Evolutionary conservation across 768 basidiomycete species (phyloP), one percentile per base, ranked within the genome.

Genomic region (Lentinula aciculospora): DNA sequence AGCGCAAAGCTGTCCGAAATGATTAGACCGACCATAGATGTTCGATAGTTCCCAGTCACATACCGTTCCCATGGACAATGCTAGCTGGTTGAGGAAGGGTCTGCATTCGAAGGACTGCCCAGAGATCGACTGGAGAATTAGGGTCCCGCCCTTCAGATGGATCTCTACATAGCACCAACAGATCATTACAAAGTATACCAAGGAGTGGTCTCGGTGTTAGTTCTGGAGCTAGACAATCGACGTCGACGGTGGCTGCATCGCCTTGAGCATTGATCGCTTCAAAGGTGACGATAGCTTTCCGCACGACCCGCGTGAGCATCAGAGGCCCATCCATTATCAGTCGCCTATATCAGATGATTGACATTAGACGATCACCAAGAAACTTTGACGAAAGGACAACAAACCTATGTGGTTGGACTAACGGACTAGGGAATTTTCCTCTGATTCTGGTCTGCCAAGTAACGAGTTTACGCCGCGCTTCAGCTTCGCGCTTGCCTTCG

Each of bases 371-470:
- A 36, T n/a, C n/a, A 13, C 31, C 31, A 56, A 25, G 49, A 29
- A 53, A 34, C 37, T 19, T 9, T n/a, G 36, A 12, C 25, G 19
- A 56, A 51, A 57, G 5, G 23, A 15, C n/a, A 64, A 80, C 32
- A 67, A 66, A 92, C 90, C 92, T 85, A 74, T 99, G 97, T 7
- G 97, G 97, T 69, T 98, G 97, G 34, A 99, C 97, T 36, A 99
- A 76, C n/a, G 97, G 95, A 59, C 93, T 95, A 7, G 94, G 94
- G 70, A 97, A 98, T 67, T 84, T 90, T 19, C 93, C 92, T 37
- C 88, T 80, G 65, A 99, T 98, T 63, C 92, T 81, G 34, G 85
- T 66, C 72, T 94, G 93, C 92, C 91, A 94, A 66, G 89, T 85
- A 17, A 98, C 90, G 25, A 98, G 83, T 67, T 93, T 91, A 46